Evolutionary conservation across 108 stramenopile species (phyloP).

Genomic region (Conticribra guillardii): DNA sequence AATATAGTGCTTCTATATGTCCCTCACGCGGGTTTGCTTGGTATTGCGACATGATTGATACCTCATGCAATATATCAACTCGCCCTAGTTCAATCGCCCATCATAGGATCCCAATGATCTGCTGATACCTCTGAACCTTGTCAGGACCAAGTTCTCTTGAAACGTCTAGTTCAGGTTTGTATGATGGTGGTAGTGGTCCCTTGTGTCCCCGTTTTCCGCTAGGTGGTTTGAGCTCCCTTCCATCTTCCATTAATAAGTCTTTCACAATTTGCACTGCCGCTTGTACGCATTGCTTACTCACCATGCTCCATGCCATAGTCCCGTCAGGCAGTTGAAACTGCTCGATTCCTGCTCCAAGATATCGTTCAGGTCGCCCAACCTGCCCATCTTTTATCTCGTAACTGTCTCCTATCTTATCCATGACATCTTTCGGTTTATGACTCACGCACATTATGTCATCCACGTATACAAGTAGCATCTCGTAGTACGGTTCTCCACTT

Average conservation of each 20-base stretch:
- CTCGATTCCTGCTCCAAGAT: no score
- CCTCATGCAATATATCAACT: no score
- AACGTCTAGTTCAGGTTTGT: constrained; percentile 43
- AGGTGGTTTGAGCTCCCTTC: constrained; percentile 13
- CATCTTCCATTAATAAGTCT: constrained; percentile 9
- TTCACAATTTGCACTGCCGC: background rate
- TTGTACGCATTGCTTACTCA: no score
- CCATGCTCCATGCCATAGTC: constrained; percentile 3
- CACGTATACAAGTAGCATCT: no score
- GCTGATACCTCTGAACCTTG: no score
- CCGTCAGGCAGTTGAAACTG: constrained; percentile 3
- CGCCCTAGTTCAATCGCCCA: constrained; percentile 2
- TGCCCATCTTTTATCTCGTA: background rate
- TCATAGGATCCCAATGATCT: no score
- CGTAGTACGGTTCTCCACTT: no score
- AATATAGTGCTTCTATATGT: no score
- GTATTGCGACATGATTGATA: no score
- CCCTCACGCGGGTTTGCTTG: no score
- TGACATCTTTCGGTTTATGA: background rate
- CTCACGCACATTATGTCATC: constrained; percentile 3
- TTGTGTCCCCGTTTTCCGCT: no score
- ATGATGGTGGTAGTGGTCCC: background rate
- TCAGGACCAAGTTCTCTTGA: constrained; percentile 4
- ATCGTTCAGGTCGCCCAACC: background rate
- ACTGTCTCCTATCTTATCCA: no score